Conservation (phyloP, 1,139 yeast genomes). For the Yamadazyma taylorii region DNA sequence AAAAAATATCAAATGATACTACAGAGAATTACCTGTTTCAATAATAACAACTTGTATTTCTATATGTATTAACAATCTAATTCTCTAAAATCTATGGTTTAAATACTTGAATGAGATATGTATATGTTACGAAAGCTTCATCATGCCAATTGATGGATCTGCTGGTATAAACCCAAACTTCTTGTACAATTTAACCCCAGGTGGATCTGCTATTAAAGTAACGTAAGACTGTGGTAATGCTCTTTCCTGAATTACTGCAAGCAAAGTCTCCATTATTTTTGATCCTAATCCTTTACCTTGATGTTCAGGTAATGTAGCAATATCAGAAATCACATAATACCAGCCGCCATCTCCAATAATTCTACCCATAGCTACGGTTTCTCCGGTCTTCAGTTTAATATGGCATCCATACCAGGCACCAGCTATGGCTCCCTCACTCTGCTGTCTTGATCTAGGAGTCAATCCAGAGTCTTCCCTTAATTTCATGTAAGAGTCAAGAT, state of each 20-base stretch:
- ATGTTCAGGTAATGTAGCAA: slow-evolving; percentile 8
- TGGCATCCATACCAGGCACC: slow-evolving; percentile 4
- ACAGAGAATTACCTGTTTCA: no score
- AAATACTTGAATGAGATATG: no score
- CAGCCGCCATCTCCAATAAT: slow-evolving; percentile 9
- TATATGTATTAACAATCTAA: no score
- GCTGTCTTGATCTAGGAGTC: slow-evolving; percentile 1
- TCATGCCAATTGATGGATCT: background rate
- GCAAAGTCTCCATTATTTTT: slow-evolving; percentile 2
- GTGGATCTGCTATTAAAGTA: slow-evolving; percentile 8
- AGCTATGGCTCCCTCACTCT: slow-evolving; percentile 3
- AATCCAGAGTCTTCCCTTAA: slow-evolving; percentile 6
- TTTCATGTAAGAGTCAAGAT: slow-evolving; percentile 3
- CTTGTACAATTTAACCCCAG: slow-evolving; percentile 7
- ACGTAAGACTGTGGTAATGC: slow-evolving; percentile 5
- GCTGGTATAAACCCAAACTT: slow-evolving; percentile 6
- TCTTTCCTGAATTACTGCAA: slow-evolving; percentile 2
- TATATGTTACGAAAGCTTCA: no score
- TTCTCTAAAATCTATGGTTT: no score
- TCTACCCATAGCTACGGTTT: slow-evolving; percentile 10
- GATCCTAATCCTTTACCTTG: slow-evolving; percentile 8
- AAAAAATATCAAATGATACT: no score
- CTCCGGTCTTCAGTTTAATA: slow-evolving; percentile 1
- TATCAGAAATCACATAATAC: slow-evolving; percentile 9
- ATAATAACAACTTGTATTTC: no score